Evolutionary conservation across 2,329 filamentous ascomycete species (phyloP), one percentile per base, ranked within the genome.

Genomic region (Aureobasidium sp.): DNA sequence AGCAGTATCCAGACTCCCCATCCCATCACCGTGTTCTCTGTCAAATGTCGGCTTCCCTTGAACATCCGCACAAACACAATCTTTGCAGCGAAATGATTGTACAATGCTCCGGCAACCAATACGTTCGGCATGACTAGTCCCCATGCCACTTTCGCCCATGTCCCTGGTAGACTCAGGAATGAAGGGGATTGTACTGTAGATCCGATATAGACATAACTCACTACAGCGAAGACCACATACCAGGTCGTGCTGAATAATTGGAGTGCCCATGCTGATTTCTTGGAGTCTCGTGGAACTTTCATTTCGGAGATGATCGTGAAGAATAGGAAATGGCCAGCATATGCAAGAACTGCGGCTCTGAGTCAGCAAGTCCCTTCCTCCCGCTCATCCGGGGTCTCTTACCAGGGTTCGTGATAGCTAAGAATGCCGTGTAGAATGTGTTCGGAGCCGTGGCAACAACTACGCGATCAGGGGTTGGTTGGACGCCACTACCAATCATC

Each of bases 251-350:
- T 77, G 63, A 79, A 76, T 45, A 73, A 70, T 66, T 82, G 79
- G 25, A 82, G 72, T 3, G 73, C 71, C 69, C 76, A 80, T 0
- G 78, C 78, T 0, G 80, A 76, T 60, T 79, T 79, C 74, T 80
- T 80, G 2, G 77, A 77, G 55, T 81, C 77, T 57, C 74, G 71
- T 5, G 79, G 79, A 42, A 72, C 70, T 62, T 74, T 75, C 79
- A 82, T 81, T 65, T 82, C 79, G 0, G 77, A 80, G 40, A 81
- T 78, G 35, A 81, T 71, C 49, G 79, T 75, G 69, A 81, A 81
- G 67, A 81, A 81, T 63, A 64, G 66, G 74, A 80, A 80, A 61
- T 81, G 78, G 4, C 78, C 79, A 0, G 78, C 78, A 65, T 77
- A 81, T 0, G 78, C 74, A 62, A 82, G 81, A 0, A 81, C 78